These are phyloP conservation scores for Aspergillus cavernicola DNA, from an alignment of 495 filamentous ascomycete genomes.

Conservation along the genomic window DNA sequence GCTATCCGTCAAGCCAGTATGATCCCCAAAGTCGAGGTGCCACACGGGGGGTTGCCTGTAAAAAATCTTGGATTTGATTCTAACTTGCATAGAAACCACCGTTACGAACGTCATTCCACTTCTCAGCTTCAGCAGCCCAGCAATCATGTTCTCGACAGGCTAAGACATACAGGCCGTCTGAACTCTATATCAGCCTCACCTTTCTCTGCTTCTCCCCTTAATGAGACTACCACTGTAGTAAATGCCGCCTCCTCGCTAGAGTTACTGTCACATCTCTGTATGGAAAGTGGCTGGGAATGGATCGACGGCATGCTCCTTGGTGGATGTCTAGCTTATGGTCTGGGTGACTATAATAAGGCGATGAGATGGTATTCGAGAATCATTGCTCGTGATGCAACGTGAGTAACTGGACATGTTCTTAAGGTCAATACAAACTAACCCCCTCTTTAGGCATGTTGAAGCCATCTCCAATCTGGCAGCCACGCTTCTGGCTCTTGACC, in stretches of 20 bases:
- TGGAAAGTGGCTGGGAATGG: conserved; percentile 89
- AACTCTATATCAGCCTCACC: conserved; percentile 30
- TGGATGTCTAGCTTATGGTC: conserved; percentile 88
- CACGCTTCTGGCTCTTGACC: conserved; percentile 77
- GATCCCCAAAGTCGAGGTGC: conserved; percentile 18
- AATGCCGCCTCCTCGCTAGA: conserved; percentile 70
- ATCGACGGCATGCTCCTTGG: conserved; percentile 92
- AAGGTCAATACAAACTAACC: background rate
- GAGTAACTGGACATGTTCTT: too few species aligned
- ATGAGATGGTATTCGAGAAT: conserved; percentile 87
- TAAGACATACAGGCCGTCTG: conserved; percentile 32
- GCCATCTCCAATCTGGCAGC: conserved; percentile 92
- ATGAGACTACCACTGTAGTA: conserved; percentile 32
- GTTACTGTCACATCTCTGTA: conserved; percentile 75
- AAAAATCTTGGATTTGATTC: conserved; percentile 8
- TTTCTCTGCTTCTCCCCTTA: conserved; percentile 29
- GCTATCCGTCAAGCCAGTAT: conserved; percentile 39
- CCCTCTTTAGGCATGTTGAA: conserved; percentile 76
- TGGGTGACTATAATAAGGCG: conserved; percentile 83
- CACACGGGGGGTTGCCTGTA: background rate
- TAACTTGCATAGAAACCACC: conserved; percentile 14
- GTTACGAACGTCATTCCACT: conserved; percentile 26
- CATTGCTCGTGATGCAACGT: conserved; percentile 75
- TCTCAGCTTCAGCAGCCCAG: conserved; percentile 31
- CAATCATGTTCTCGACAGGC: conserved; percentile 24